Base-by-base conservation (phyloP, 495 filamentous ascomycete genomes). In the Tuber aestivum region DNA sequence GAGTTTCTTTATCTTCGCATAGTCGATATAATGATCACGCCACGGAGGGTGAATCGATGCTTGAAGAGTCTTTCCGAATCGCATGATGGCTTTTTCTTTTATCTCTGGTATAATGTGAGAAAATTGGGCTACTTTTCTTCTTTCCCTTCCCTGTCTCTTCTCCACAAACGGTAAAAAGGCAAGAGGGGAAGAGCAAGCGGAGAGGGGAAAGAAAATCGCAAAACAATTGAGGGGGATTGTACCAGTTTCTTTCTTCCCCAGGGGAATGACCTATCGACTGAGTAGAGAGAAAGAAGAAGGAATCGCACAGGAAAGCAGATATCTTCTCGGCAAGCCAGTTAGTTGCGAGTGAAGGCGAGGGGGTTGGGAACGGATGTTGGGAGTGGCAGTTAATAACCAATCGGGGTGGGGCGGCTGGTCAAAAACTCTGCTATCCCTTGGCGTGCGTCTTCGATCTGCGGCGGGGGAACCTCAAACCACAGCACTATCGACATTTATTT, bases 11-110 rank as follows among this genome's bases (percentile, higher is more conserved):
- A 99, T 89, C 86, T 94, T 97, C 76, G 87, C 85, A 82, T 99
- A 99, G 84, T 98, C 95, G 80, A 99, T 93, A 85, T 99, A 99
- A 76, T 95, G 88, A 79, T 90, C 91, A 82, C 90, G 91, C 96
- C 96, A 99, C 78, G 96, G 95, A 72, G 89, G 85, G 83, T 99
- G 95, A 77, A 92, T 88, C 18, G 93, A 90, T 76, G 88, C 88
- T 71, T 89, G 88, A 65, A 99, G 89, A 38, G 92, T 97, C 85
- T 89, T 93, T 65, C 94, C 95, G 87, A 97, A 99, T 76, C 92
- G 91, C 95, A 99, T 99, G 71, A 45, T 89, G 81, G 20, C 10
- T 41, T 72, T 38, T 78, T 45, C n/a, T 23, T 32, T 65, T 35
- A 35, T 65, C 56, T 35, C 12, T 35, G 6, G 56, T 65, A 65